Conservation (phyloP, 495 filamentous ascomycete species). For the Daldinia concentrica region DNA sequence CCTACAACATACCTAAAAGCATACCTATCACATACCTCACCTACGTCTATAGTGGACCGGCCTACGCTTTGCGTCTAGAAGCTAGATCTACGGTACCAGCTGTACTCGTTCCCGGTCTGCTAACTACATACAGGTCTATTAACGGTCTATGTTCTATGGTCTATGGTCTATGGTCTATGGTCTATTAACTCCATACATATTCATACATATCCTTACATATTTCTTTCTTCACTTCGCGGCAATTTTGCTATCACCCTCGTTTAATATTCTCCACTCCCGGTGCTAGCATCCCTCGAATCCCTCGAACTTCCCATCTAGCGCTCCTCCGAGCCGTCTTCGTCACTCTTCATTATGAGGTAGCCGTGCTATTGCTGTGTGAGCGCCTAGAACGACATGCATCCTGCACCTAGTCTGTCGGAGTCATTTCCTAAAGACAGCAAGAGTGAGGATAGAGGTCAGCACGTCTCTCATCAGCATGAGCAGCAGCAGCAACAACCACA, state of each 20-base stretch:
- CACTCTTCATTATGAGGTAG: constrained; percentile 50
- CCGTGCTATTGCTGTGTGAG: constrained; percentile 42
- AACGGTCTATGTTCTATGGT: constrained; percentile 1
- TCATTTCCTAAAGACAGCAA: constrained; percentile 55
- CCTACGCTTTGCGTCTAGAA: neutral
- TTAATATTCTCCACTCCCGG: constrained; percentile 35
- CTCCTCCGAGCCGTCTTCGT: constrained; percentile 40
- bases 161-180: no score
- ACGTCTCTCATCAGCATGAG: constrained; percentile 46
- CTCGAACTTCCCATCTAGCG: constrained; percentile 20
- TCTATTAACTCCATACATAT: constrained; percentile 1
- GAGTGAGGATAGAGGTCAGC: constrained; percentile 49
- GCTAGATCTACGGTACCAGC: constrained; percentile 37
- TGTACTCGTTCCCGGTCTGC: constrained; percentile 21
- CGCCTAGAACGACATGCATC: constrained; percentile 53
- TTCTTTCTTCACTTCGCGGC: constrained; percentile 41
- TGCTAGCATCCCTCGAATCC: constrained; percentile 27
- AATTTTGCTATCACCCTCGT: constrained; percentile 37
- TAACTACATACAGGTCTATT: constrained; percentile 2
- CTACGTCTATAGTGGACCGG: constrained; percentile 25
- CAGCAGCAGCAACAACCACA: constrained; percentile 42
- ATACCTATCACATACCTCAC: constrained; percentile 28
- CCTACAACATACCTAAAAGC: neutral
- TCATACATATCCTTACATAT: constrained; percentile 36
- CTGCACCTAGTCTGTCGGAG: constrained; percentile 55